phyloP scores from a whole-genome alignment of 345 rosid genomes.

The Turnera subulata region DNA sequence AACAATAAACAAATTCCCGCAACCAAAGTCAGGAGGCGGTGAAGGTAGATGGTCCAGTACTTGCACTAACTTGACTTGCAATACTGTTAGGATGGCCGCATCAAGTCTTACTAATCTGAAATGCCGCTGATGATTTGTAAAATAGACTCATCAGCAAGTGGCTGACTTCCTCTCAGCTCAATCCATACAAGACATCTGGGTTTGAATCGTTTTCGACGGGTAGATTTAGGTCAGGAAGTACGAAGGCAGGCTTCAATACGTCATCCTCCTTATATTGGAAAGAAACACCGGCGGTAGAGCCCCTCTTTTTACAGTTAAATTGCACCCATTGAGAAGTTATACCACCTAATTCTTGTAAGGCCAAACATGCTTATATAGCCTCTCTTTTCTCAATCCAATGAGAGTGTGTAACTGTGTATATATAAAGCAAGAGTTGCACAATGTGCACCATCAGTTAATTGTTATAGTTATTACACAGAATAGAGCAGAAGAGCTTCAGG shows the following conservation, averaged over 20 bases:
- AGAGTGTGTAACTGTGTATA: no score
- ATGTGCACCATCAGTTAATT: no score
- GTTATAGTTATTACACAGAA: no score
- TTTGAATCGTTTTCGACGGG: conserved; percentile 40
- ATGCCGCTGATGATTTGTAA: neutral
- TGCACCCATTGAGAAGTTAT: no score
- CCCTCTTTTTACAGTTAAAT: no score
- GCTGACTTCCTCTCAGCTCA: conserved; percentile 27
- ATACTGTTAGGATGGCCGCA: conserved; percentile 10
- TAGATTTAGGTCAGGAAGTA: conserved; percentile 69
- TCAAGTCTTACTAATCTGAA: conserved; percentile 20
- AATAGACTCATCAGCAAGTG: conserved; percentile 8
- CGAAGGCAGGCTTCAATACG: conserved; percentile 23
- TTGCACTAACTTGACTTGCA: conserved; percentile 14
- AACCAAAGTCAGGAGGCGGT: no score
- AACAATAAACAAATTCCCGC: conserved; percentile 3
- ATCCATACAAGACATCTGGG: conserved; percentile 24
- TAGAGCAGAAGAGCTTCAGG: no score
- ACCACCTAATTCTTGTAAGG: no score
- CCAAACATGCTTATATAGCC: no score
- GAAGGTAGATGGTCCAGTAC: no score
- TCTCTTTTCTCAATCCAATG: no score
- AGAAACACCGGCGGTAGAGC: neutral
- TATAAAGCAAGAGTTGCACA: no score
- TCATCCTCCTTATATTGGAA: conserved; percentile 11